Evolutionary conservation across 1,284 basidiomycete species (phyloP).

Genomic region (Ganoderma boninense): DNA sequence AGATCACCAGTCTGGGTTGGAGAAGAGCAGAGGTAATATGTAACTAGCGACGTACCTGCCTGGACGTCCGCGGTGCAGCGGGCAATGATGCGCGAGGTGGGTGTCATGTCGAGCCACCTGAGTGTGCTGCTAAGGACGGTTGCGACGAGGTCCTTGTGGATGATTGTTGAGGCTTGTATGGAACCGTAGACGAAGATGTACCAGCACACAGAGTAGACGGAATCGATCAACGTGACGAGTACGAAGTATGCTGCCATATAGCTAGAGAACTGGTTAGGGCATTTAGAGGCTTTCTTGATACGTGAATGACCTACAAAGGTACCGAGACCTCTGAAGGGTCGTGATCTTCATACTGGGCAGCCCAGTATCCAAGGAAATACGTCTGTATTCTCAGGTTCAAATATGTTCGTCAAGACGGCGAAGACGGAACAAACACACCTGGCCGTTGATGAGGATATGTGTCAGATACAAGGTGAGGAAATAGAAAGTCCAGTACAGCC

Average conservation of each 20-base stretch:
- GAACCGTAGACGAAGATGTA: conserved; percentile 48
- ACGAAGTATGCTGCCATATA: conserved; percentile 52
- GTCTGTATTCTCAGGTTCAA: conserved; percentile 24
- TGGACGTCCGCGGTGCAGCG: conserved; percentile 69
- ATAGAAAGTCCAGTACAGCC: background rate
- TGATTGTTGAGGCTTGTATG: conserved; percentile 58
- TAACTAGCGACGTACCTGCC: conserved; percentile 7
- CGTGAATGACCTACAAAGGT: conserved; percentile 37
- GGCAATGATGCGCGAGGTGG: conserved; percentile 62
- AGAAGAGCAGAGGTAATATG: too few relatives aligned
- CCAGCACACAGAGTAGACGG: conserved; percentile 37
- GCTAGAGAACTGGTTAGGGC: conserved; percentile 25
- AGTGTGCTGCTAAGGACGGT: conserved; percentile 62
- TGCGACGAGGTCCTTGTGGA: conserved; percentile 63
- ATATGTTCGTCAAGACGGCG: background rate
- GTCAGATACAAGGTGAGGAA: background rate
- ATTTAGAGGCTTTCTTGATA: background rate
- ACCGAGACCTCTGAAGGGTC: conserved; percentile 40
- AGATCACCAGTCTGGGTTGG: background rate
- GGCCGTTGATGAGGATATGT: background rate
- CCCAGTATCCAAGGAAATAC: conserved; percentile 38
- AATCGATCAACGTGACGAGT: conserved; percentile 41
- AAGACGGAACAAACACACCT: background rate
- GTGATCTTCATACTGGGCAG: conserved; percentile 38
- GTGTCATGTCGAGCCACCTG: conserved; percentile 49